phyloP scores from a whole-genome alignment of 345 rosid species.

The Populus euphratica region DNA sequence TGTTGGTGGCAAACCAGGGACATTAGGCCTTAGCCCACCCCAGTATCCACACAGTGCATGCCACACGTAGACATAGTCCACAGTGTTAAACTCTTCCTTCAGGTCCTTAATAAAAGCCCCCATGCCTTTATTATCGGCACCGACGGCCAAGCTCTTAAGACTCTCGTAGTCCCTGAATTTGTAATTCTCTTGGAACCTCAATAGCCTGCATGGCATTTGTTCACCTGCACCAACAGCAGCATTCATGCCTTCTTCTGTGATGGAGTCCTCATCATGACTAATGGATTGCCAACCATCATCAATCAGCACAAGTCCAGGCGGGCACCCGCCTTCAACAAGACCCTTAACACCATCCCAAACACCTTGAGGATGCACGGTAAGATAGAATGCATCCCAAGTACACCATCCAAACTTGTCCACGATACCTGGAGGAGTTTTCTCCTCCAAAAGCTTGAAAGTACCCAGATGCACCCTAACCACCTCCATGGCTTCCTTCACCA shows the following conservation, averaged over 20 bases:
- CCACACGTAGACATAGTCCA: constrained; percentile 89
- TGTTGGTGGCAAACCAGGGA: constrained; percentile 55
- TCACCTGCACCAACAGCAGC: constrained; percentile 66
- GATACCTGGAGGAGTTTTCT: constrained; percentile 76
- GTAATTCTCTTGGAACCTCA: constrained; percentile 78
- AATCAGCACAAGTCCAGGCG: constrained; percentile 87
- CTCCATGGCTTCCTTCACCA: constrained; percentile 72
- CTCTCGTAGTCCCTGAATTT: constrained; percentile 74
- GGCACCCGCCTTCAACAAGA: constrained; percentile 83
- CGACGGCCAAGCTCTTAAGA: constrained; percentile 21
- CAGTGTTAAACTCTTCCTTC: constrained; percentile 64
- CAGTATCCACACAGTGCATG: constrained; percentile 95
- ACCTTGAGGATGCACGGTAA: constrained; percentile 78
- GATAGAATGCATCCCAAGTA: constrained; percentile 97
- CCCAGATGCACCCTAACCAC: constrained; percentile 61
- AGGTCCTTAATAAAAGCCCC: constrained; percentile 73
- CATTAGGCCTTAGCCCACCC: constrained; percentile 85
- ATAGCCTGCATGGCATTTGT: constrained; percentile 90
- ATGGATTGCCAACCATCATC: constrained; percentile 99
- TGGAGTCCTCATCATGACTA: constrained; percentile 65
- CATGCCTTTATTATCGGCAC: constrained; percentile 50
- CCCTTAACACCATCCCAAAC: constrained; percentile 68
- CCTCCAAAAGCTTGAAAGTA: constrained; percentile 67
- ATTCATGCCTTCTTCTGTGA: constrained; percentile 70
- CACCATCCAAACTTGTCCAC: constrained; percentile 98